These are phyloP conservation scores for Colletotrichum lupini DNA, from an alignment of 2,329 filamentous ascomycete genomes.

Conservation along the genomic window DNA sequence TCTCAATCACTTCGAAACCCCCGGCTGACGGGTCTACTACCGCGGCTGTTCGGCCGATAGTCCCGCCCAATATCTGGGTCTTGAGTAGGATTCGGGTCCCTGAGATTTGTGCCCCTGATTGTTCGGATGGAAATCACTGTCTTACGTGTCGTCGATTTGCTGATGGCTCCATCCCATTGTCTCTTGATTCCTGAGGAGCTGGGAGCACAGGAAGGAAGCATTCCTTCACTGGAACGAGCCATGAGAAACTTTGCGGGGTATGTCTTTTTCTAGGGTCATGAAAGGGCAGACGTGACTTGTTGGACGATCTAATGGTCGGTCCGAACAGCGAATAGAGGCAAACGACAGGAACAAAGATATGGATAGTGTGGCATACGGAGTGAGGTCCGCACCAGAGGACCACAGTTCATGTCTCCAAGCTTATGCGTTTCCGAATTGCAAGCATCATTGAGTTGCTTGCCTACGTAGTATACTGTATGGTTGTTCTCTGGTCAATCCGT, in stretches of 20 bases:
- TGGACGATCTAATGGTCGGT: background rate
- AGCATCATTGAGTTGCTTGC: background rate
- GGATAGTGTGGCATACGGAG: background rate
- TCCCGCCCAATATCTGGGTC: background rate
- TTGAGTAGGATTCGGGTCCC: background rate
- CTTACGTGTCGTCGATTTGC: background rate
- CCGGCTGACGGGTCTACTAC: background rate
- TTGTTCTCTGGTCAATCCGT: background rate
- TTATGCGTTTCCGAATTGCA: background rate
- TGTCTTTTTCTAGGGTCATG: background rate
- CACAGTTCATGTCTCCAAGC: background rate
- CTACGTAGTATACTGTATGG: background rate
- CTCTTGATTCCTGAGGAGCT: background rate
- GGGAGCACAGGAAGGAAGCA: background rate
- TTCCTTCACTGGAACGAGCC: background rate
- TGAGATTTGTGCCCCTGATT: background rate
- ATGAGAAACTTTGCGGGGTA: background rate
- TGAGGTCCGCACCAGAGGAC: background rate
- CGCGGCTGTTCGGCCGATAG: slow-evolving; percentile 10
- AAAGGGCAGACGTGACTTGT: background rate
- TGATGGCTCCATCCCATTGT: background rate
- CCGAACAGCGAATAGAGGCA: background rate
- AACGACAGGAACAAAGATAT: background rate
- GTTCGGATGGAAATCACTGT: background rate
- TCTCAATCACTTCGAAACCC: slow-evolving; percentile 21